These are phyloP conservation scores for Pseudoneurospora amorphoporcata DNA, from an alignment of 495 filamentous ascomycete genomes.

Conservation along the genomic window DNA sequence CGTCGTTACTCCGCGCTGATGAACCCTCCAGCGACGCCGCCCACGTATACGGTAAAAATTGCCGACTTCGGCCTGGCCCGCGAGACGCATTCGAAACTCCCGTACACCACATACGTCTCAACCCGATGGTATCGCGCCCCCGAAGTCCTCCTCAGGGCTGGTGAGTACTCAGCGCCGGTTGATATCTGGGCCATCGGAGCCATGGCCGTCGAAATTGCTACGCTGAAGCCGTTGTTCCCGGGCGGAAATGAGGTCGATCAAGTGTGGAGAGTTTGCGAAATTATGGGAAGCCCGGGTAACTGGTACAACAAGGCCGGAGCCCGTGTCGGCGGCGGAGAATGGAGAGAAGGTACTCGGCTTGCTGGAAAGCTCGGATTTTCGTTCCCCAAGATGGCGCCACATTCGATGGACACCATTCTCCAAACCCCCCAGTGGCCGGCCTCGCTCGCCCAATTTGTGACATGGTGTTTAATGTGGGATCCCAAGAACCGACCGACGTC, in stretches of 20 bases:
- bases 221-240: conserved; percentile 92
- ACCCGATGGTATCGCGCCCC: conserved; percentile 98
- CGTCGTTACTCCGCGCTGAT: conserved; percentile 86
- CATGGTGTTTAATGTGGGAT: conserved; percentile 99
- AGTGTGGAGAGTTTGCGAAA: conserved; percentile 98
- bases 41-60: conserved; percentile 93
- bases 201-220: conserved; percentile 99
- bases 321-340: conserved; percentile 91
- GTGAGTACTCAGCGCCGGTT: conserved; percentile 94
- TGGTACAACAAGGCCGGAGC: conserved; percentile 89
- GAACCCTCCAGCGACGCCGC: conserved; percentile 89
- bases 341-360: conserved; percentile 86
- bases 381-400: conserved; percentile 99
- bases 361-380: conserved; percentile 96
- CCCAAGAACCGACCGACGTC: conserved; percentile 91
- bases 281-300: conserved; percentile 97
- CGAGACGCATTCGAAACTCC: conserved; percentile 90
- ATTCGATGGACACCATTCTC: conserved; percentile 90
- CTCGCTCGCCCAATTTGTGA: conserved; percentile 83
- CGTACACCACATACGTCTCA: conserved; percentile 98
- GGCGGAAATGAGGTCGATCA: conserved; percentile 98
- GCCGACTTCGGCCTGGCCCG: conserved; percentile 98
- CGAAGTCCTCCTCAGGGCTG: conserved; percentile 87
- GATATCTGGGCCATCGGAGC: conserved; percentile 98
- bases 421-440: conserved; percentile 85